Base-by-base conservation (phyloP, 306 rosid genomes). In the Vachellia pachyceras region DNA sequence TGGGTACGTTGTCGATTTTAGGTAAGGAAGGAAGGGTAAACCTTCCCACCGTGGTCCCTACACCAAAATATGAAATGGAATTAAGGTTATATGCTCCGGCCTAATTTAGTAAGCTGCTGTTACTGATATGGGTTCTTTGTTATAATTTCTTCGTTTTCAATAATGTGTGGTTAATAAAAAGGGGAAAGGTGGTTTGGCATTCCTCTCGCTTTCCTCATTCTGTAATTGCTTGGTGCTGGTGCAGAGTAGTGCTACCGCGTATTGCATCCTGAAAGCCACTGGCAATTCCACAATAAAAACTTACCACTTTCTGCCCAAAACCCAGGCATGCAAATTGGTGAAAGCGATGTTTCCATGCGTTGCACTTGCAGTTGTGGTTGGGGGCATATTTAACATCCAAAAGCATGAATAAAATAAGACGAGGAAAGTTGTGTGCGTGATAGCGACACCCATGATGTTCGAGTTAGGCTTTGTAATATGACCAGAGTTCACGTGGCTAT, bases 391-490 rank as follows among this genome's bases (percentile, higher is more conserved):
- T 69, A 8, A 36, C 36, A 49, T 22, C 69, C 75, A 77, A 65
- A 66, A 47, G 55, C 25, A n/a, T n/a, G n/a, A n/a, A n/a, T n/a
- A n/a, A n/a, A n/a, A n/a, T n/a, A n/a, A n/a, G n/a, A n/a, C 4
- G 5, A 3, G 17, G 50, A 14, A 49, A 49, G 55, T 49, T 49
- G 55, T 5, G 55, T 5, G 3, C 35, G 73, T 77, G 89, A 90
- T 69, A 18, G 39, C 58, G 90, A 85, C 87, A 63, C 60, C 71
- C 79, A 55, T 77, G 50, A 75, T 67, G 20, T 22, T 25, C 1
- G 35, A 60, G 25, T 49, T 63, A 77, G 71, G 58, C 68, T 20
- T 71, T 40, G 65, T 58, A 25, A 8, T 3, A 40, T 40, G 7
- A 40, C 42, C 9, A 40, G n/a, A n/a, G n/a, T n/a, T n/a, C n/a